Base-by-base conservation (phyloP, 371 early-diverging fungal genomes). In the Mortierella sp. region DNA sequence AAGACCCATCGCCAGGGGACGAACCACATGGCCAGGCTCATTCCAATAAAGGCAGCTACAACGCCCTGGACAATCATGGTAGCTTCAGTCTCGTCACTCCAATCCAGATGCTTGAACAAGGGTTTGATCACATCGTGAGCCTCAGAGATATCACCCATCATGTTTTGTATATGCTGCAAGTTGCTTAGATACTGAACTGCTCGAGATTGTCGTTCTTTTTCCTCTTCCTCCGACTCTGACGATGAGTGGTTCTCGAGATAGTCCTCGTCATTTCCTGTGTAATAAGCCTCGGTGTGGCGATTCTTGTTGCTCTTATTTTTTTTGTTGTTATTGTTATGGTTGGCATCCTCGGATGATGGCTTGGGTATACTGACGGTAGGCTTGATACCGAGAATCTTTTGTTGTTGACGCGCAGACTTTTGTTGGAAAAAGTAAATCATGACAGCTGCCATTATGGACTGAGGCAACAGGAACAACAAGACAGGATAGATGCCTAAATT, bases 141-240 rank as follows among this genome's bases (percentile, higher is more conserved):
- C 11, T 85, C 77, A 22, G 82, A 80, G 55, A 81, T 38, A 53
- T 77, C 77, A 47, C 84, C 85, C 85, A 85, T 85, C 71, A 83
- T 70, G 65, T 85, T 85, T 57, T 85, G 85, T 43, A 85, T 85
- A 77, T 83, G 81, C 55, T 85, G 85, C 68, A 85, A 41, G 55
- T 85, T 85, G 58, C 74, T 69, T 48, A 81, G 61, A 69, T 85
- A 85, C 63, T 83, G 77, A 5, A 81, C 70, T 0, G 63, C 70
- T 0, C 69, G 62, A 45, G 38, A 71, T 47, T 69, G 76, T 57
- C 68, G 73, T 58, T 76, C 69, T 19, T 63, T 52, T 48, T 74
- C 68, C 36, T 58, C 64, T 24, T 50, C 21, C 50, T 50, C 50
- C 6, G 50, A 50, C 21, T 75, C 76, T 1, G 75, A 70, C 8